Base-by-base conservation (phyloP, 331 rosid species). In the Malus hybrid region DNA sequence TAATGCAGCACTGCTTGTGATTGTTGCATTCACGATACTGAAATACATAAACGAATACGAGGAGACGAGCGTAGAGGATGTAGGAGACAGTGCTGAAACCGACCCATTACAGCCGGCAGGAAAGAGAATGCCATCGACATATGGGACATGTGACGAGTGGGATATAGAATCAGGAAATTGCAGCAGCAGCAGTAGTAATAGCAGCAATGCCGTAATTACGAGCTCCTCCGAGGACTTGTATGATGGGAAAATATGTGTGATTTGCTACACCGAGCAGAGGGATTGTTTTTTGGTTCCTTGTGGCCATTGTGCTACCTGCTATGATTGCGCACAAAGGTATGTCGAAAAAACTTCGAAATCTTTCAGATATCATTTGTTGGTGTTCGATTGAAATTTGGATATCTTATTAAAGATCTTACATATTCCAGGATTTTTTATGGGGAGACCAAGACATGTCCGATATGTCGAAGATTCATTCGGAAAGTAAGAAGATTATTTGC, bases 201-300 rank as follows among this genome's bases (percentile, higher is more conserved):
- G 65, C 29, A 76, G 61, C 22, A 65, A 65, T 65, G n/a, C 34
- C 67, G 1, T 18, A 18, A 70, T 12, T 48, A 70, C 3, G 55
- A 19, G 50, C 28, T 74, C 80, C 60, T 67, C 74, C 0, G 83
- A 74, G 68, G 88, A 81, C 5, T 42, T 84, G 54, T 78, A 84
- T 24, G 85, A 84, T 29, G 70, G 78, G 60, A 84, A 81, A 76
- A 46, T 84, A 48, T 84, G 88, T 57, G 75, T 78, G 22, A 81
- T 84, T 50, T 84, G 85, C 83, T 84, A 65, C 48, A 82, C 75
- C 3, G 83, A 81, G 39, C 78, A 69, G 56, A 64, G 88, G 42
- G 73, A 81, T 63, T 84, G 83, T 31, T 84, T 81, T 63, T 75
- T 84, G 48, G 88, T 84, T 66, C 87, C 87, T 66, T 84, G 87